Conservation (phyloP, 805 yeast genomes). For the Candida krabiensis region DNA sequence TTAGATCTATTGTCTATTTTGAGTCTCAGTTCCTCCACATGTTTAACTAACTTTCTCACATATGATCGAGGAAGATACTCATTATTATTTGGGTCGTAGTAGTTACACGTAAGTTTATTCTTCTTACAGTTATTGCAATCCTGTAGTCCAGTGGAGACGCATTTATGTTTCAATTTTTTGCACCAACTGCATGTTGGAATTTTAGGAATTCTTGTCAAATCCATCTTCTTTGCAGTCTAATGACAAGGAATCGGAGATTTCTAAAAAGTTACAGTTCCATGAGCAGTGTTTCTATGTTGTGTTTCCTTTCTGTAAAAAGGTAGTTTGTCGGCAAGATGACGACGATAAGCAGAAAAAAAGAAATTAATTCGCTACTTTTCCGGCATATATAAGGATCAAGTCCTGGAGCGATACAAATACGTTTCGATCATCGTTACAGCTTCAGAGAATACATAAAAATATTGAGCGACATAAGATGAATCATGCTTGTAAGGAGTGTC, state of each 20-base stretch:
- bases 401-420: too few relatives aligned
- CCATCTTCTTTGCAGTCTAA: too few relatives aligned
- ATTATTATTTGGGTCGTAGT: constrained; percentile 1
- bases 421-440: too few relatives aligned
- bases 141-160: background rate
- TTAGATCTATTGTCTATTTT: background rate
- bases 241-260: too few relatives aligned
- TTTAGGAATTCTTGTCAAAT: constrained; percentile 3
- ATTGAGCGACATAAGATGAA: background rate
- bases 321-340: too few relatives aligned
- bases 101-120: background rate
- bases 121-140: constrained; percentile 2
- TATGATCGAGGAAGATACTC: constrained; percentile 5
- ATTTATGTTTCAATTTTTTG: constrained; percentile 1
- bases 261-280: too few relatives aligned
- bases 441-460: too few relatives aligned
- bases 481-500: constrained; percentile 1
- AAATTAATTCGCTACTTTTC: too few relatives aligned
- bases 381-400: too few relatives aligned
- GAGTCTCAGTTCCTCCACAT: background rate
- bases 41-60: constrained; percentile 1
- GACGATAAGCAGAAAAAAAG: too few relatives aligned
- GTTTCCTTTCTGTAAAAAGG: too few relatives aligned
- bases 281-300: too few relatives aligned
- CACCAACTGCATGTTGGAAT: constrained; percentile 3